A percentile compares a stretch with the other conserved stretches of the same genome.
phyloP scores from a whole-genome alignment of 345 rosid species.

The Populus tremula region DNA sequence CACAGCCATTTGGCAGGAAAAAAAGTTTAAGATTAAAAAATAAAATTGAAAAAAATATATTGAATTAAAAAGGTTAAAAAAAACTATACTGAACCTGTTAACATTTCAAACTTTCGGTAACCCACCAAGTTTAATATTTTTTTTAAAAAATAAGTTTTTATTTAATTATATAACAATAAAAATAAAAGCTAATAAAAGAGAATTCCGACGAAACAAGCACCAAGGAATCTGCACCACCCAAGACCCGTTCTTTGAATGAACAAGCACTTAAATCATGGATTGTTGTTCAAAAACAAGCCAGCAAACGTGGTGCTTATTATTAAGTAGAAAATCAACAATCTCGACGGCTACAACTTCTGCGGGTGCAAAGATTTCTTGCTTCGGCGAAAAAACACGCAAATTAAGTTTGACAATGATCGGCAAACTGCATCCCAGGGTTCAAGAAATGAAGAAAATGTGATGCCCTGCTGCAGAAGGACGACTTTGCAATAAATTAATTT shows the following conservation, averaged over 20 bases:
- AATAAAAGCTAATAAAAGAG: neutral
- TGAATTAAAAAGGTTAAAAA: too few species aligned
- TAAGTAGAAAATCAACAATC: constrained; percentile 4
- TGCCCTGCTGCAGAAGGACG: neutral
- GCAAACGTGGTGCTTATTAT: constrained; percentile 1
- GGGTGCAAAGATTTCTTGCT: constrained; percentile 18
- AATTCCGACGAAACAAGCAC: constrained; percentile 7
- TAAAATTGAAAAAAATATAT: too few species aligned
- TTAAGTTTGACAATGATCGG: neutral
- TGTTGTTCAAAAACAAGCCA: neutral
- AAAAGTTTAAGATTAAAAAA: too few species aligned
- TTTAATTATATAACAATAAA: too few species aligned
- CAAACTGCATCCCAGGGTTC: neutral
- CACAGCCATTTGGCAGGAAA: too few species aligned
- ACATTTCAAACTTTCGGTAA: too few species aligned
- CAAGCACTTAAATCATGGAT: neutral
- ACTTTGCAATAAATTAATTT: too few species aligned
- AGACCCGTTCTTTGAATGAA: neutral
- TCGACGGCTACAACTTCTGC: constrained; percentile 18
- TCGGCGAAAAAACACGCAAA: neutral
- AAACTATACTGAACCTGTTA: too few species aligned
- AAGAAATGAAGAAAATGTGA: constrained; percentile 12
- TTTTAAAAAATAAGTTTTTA: too few species aligned
- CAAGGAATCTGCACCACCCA: neutral
- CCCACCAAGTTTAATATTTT: too few species aligned